These are phyloP conservation scores for Tripterygium wilfordii DNA, from an alignment of 177 flowering plant species.

Conservation along the genomic window DNA sequence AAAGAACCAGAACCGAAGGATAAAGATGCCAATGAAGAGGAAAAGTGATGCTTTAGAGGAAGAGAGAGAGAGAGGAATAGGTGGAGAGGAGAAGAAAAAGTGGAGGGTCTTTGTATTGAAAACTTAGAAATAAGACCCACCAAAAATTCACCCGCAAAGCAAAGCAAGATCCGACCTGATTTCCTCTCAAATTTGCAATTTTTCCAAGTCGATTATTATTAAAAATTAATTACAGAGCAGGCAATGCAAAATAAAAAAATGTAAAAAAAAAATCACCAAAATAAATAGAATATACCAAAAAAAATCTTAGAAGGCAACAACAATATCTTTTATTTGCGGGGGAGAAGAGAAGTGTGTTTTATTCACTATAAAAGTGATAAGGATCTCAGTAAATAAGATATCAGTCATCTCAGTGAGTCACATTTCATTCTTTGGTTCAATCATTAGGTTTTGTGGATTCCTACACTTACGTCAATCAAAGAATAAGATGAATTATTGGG, in stretches of 20 bases:
- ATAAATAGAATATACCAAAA: constrained; percentile 5
- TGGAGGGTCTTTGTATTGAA: constrained; percentile 21
- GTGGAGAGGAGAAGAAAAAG: constrained; percentile 6
- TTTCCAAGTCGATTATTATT: constrained; percentile 30
- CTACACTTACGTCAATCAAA: no score
- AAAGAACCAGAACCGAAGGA: no score
- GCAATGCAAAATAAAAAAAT: constrained; percentile 20
- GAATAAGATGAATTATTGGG: no score
- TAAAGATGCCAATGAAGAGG: no score
- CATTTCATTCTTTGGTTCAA: no score
- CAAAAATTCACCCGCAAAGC: constrained; percentile 40
- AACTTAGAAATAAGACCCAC: constrained; percentile 46
- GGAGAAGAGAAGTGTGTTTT: constrained; percentile 3
- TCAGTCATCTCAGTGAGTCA: no score
- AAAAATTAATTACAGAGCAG: constrained; percentile 38
- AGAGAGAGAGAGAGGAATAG: not conserved
- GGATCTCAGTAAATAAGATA: no score
- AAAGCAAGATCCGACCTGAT: constrained; percentile 84
- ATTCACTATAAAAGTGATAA: no score
- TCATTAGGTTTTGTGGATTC: no score
- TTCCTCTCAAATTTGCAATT: constrained; percentile 38
- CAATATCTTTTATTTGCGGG: constrained; percentile 8
- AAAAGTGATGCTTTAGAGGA: not conserved
- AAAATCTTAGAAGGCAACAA: constrained; percentile 6
- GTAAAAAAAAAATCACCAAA: not conserved